Percentiles rank a stretch among this genome's conserved stretches.
Evolutionary conservation across 2,329 filamentous ascomycete species (phyloP).

Genomic region (Aspergillus sp.): DNA sequence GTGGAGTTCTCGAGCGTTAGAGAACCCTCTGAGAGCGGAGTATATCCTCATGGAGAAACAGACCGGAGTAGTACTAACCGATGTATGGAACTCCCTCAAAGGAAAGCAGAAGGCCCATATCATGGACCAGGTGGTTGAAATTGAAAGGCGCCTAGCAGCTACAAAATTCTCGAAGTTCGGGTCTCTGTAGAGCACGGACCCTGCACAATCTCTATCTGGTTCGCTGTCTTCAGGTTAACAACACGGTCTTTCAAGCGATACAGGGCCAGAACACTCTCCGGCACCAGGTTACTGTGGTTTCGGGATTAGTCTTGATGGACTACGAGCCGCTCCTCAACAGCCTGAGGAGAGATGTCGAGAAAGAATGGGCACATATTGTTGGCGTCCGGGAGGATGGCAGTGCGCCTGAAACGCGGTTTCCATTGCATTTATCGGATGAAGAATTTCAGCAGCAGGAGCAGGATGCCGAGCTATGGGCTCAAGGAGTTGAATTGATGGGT

Average conservation of each 20-base stretch:
- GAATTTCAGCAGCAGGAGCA: conserved; percentile 17
- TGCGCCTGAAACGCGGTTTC: conserved; percentile 10
- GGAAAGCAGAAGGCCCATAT: conserved; percentile 20
- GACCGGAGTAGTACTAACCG: conserved; percentile 13
- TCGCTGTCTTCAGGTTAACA: conserved; percentile 15
- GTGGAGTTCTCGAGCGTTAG: conserved; percentile 27
- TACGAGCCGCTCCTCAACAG: conserved; percentile 19
- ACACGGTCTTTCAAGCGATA: conserved; percentile 16
- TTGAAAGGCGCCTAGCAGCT: conserved; percentile 15
- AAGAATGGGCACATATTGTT: conserved; percentile 18
- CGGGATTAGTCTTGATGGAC: conserved; percentile 20
- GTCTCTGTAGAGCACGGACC: conserved; percentile 18
- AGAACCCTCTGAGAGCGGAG: conserved; percentile 36
- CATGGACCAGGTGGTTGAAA: conserved; percentile 16
- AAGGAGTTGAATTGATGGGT: conserved; percentile 23
- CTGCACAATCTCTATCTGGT: conserved; percentile 24
- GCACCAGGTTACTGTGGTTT: conserved; percentile 20
- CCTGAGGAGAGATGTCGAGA: conserved; percentile 18
- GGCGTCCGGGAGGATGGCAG: conserved; percentile 4
- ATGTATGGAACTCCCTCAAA: conserved; percentile 19
- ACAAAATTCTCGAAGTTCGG: conserved; percentile 19
- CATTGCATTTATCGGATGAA: conserved; percentile 17
- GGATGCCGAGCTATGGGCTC: conserved; percentile 22
- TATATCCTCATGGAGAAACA: conserved; percentile 38
- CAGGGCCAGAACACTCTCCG: conserved; percentile 18